Evolutionary conservation across 805 yeast species (phyloP), one percentile per base, ranked within the genome.

Genomic region (Pichia ethanolica): DNA sequence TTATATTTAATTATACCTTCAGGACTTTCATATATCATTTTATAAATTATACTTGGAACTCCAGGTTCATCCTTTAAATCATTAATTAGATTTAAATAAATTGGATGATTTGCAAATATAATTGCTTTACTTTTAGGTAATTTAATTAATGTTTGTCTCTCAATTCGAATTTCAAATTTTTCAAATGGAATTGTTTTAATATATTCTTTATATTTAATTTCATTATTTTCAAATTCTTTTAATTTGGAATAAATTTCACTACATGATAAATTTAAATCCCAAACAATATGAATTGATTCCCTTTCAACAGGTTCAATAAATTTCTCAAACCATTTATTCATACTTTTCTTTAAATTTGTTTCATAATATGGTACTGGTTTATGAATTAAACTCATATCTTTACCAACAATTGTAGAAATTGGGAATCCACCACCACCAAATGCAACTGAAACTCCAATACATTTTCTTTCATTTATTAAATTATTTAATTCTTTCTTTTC

Each of bases 351-450:
- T 56, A 75, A 62, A 53, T 74, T 75, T 30, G 67, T 71, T 49
- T 73, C 65, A 53, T 75, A 75, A 58, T 73, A 75, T 1, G 80
- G 80, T 33, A 75, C 80, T 4, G 63, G 71, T 13, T 57, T 65
- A 56, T 75, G 80, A 45, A 75, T 74, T 2, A 62, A 57, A 58
- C 75, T 79, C 46, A 75, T 57, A 44, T 64, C 68, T 69, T 49
- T 59, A 42, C 62, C 66, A 48, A 58, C 57, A 11, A 61, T 28
- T 3, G 63, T 62, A 7, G 51, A 35, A 39, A 75, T 66, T 5
- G 74, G 74, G 59, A 75, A 75, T 2, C 77, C 72, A 8, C 80
- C 80, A 12, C 80, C 80, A 5, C 77, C 77, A 59, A 74, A 75
- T 4, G 76, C 74, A 25, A 74, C 80, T 0, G 78, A 76, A 1